Evolutionary conservation across 352 stramenopile genomes (phyloP), one percentile per base, ranked within the genome.

Genomic region (Globisporangium radiosum): DNA sequence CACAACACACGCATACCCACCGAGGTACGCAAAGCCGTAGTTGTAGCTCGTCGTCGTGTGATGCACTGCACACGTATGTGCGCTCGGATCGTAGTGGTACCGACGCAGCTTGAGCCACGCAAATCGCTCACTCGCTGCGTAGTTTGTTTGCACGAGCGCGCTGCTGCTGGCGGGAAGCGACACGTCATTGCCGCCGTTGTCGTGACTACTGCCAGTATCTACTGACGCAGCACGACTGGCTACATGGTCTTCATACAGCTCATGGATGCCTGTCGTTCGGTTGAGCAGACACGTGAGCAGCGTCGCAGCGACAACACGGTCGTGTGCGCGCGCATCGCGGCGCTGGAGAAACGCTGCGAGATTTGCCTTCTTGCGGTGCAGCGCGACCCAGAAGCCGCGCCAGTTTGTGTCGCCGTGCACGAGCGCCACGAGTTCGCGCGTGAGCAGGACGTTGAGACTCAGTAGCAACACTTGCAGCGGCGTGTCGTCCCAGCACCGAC

Each of bases 11-110:
- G 59, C 43, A 50, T 85, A 79, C 19, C 65, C 67, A 5, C 78
- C 73, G 0, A 87, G 53, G 39, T 85, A 90, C 5, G 75, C 76
- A 43, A 80, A 87, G 14, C 77, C 76, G 57, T 87, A 90, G 52
- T 85, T 73, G 52, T 74, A 85, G 0, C 68, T 77, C 60, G 82
- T 88, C 1, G 87, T 68, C 40, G 70, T 63, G 33, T 90, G 78
- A 36, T 85, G 76, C 38, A 90, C 61, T 7, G 75, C 68, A 42
- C 71, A 84, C 39, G 64, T 77, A 56, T 76, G 78, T 53, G 82
- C 76, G 33, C 79, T 83, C 0, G 71, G 66, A 3, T 86, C 77
- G 53, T 81, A 88, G 56, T 81, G 74, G 65, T 78, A 88, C 4
- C 80, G 69, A 56, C 77, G 74, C 52, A 85, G 56, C 63, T 85